Percentiles rank a stretch among this genome's conserved stretches.
These are phyloP conservation scores for Roridomyces roridus DNA, from an alignment of 768 basidiomycete genomes.

Conservation along the genomic window DNA sequence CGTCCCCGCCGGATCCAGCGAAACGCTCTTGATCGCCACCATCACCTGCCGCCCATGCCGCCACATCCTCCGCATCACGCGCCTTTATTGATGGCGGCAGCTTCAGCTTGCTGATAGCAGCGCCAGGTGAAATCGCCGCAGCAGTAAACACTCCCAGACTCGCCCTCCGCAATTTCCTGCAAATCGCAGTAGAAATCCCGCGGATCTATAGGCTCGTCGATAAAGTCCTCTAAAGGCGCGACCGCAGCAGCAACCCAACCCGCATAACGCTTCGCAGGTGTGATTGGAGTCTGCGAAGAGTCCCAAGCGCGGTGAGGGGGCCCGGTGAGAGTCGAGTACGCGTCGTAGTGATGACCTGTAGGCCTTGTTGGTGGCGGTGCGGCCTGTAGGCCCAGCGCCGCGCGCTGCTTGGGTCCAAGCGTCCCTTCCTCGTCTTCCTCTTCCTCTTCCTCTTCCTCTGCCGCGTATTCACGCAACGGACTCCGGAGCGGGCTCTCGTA, in stretches of 20 bases:
- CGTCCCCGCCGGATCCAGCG: conserved; percentile 60
- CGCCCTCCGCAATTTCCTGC: conserved; percentile 84
- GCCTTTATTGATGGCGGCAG: conserved; percentile 47
- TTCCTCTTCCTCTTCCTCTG: conserved; percentile 31
- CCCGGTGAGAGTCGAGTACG: conserved; percentile 18
- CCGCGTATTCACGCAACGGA: conserved; percentile 27
- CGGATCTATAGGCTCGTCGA: conserved; percentile 68
- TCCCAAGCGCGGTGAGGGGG: conserved; percentile 27
- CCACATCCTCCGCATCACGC: conserved; percentile 42
- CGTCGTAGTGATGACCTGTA: conserved; percentile 34
- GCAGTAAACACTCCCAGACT: conserved; percentile 73
- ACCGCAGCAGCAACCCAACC: conserved; percentile 70
- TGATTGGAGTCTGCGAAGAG: conserved; percentile 26
- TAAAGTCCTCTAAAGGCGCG: conserved; percentile 63
- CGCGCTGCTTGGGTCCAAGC: conserved; percentile 16
- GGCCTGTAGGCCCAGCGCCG: conserved; percentile 3
- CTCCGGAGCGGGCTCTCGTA: not conserved
- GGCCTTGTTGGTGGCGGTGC: conserved; percentile 29
- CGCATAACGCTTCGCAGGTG: conserved; percentile 53
- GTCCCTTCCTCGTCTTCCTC: conserved; percentile 28
- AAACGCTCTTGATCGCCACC: conserved; percentile 82
- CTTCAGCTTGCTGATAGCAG: conserved; percentile 41
- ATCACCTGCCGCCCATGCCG: conserved; percentile 41
- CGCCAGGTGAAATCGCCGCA: conserved; percentile 38
- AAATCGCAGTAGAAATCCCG: conserved; percentile 68